Conservation (phyloP, 2,329 filamentous ascomycete species). For the Botrytis aclada region DNA sequence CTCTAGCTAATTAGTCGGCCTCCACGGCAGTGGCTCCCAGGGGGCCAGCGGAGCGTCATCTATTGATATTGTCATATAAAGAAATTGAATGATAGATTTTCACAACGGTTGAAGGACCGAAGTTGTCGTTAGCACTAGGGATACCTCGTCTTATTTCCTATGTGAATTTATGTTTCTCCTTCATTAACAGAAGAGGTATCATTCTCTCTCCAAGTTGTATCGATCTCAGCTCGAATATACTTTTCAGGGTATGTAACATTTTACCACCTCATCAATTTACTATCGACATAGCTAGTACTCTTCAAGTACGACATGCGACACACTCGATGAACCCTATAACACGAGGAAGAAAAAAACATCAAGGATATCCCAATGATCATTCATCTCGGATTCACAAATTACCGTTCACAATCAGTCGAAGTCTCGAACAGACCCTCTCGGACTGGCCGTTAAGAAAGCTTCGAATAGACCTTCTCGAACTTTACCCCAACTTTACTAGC, state of each 20-base stretch:
- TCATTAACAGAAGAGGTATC: background rate
- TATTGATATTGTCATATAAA: background rate
- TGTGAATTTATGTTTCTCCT: too few relatives aligned
- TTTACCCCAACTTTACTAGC: slow-evolving; percentile 1
- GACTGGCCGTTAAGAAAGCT: background rate
- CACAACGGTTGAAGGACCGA: background rate
- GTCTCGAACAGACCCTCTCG: background rate
- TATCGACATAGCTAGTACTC: background rate
- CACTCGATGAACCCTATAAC: background rate
- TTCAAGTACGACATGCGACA: background rate
- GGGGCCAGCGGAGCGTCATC: background rate
- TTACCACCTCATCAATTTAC: background rate
- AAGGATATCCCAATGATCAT: background rate
- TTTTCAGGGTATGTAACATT: too few relatives aligned
- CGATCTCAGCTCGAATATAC: background rate
- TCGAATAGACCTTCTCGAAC: slow-evolving; percentile 2
- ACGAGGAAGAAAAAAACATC: background rate
- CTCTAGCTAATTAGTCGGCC: background rate
- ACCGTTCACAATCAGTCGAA: background rate
- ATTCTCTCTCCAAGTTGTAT: background rate
- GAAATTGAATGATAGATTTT: background rate
- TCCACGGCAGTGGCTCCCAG: background rate
- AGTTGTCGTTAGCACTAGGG: too few relatives aligned
- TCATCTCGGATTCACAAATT: background rate
- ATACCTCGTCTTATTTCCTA: too few relatives aligned